Evolutionary conservation across 495 filamentous ascomycete genomes (phyloP), one percentile per base, ranked within the genome.

Genomic region (Trichoderma parareesei): DNA sequence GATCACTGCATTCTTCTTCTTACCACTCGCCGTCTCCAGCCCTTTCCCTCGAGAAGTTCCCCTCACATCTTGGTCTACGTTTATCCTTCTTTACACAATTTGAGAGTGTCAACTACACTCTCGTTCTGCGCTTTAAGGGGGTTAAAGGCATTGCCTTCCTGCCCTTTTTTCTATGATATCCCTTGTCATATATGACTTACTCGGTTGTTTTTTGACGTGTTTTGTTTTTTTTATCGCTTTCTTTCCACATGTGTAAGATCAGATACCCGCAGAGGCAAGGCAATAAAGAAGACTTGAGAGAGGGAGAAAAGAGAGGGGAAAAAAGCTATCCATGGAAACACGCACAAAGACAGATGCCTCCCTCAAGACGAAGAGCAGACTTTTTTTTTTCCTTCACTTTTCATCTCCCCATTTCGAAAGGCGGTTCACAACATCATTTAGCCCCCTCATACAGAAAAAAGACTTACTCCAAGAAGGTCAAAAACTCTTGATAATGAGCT

Each of bases 261-360:
- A 55, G 48, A 57, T 57, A 57, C 53, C 53, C 53, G 53, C 53
- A 57, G 53, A 35, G 53, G 53, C 53, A 57, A 57, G 37, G 53
- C 53, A 57, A n/a, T n/a, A n/a, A 57, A 35, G 16, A 43, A 43
- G 13, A 46, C n/a, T 33, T 10, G 13, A 60, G 55, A 60, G 20
- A 38, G 20, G 4, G 57, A 41, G 27, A 13, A 20, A 38, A 38
- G 18, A 44, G 55, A 60, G 20, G 27, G 59, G 59, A 20, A 44
- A 1, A 33, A 40, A 10, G 35, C 5, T 10, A 27, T 27, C 27
- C 27, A 27, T 13, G 33, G 16, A n/a, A 8, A 62, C 60, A 62
- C 38, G 42, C 60, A 62, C 42, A 38, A 62, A 35, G 27, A 27
- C 27, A 27, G 27, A 62, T 44, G 14, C 9, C 16, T 38, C 14